phyloP scores from a whole-genome alignment of 139 green algal species.

The Micractinium conductrix region DNA sequence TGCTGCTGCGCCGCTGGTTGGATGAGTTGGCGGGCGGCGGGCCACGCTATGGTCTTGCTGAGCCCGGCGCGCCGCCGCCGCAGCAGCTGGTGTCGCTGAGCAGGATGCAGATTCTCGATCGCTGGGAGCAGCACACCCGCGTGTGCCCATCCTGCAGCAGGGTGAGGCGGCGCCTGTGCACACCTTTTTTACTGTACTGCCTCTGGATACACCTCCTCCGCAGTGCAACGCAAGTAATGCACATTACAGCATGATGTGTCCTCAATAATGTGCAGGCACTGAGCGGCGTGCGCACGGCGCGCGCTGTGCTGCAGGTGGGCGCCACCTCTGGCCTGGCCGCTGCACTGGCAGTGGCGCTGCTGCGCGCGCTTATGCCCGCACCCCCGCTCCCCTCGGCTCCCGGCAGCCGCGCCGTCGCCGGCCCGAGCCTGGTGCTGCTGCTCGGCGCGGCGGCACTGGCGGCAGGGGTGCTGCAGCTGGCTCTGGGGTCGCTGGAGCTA shows the following conservation, averaged over 20 bases:
- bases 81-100: slow-evolving; percentile 11
- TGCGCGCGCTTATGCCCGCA: background rate
- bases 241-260: background rate
- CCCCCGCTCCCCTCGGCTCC: background rate
- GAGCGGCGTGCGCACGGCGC: background rate
- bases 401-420: background rate
- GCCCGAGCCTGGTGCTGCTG: slow-evolving; percentile 10
- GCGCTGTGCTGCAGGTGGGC: background rate
- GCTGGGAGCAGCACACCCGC: slow-evolving; percentile 49
- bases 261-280: background rate
- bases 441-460: background rate
- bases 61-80: no score
- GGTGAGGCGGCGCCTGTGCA: slow-evolving; percentile 1
- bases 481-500: slow-evolving; percentile 11
- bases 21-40: slow-evolving; percentile 30
- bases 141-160: slow-evolving; percentile 48
- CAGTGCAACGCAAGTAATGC: background rate
- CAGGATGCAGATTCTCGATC: slow-evolving; percentile 35
- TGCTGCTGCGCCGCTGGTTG: slow-evolving; percentile 45
- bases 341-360: background rate
- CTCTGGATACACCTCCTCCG: background rate
- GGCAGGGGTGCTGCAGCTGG: background rate
- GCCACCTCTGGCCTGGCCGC: background rate
- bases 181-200: background rate
- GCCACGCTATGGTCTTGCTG: no score